Percentiles rank a stretch among this genome's conserved stretches.
These are phyloP conservation scores for Bruguiera parviflora DNA, from an alignment of 345 rosid genomes.

Conservation along the genomic window DNA sequence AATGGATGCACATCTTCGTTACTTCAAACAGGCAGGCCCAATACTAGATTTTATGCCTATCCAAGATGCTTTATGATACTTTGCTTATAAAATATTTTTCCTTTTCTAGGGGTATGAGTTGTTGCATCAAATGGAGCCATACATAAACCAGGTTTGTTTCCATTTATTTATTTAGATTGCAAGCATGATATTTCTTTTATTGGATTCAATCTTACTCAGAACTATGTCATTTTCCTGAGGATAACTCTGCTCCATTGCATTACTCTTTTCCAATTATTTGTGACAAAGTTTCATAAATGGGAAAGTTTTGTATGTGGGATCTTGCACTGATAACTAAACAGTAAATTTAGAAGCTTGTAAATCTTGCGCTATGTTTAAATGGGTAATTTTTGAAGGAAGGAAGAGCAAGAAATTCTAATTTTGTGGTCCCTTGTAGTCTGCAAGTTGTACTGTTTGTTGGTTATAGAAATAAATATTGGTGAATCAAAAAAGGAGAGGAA, in stretches of 20 bases:
- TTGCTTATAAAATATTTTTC: conserved; percentile 12
- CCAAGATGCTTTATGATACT: conserved; percentile 8
- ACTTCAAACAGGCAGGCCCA: conserved; percentile 76
- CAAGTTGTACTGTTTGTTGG: background rate
- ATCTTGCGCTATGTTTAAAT: background rate
- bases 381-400: background rate
- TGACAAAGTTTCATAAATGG: too few relatives aligned
- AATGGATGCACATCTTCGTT: conserved; percentile 99
- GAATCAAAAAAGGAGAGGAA: background rate
- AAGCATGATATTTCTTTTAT: background rate
- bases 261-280: too few relatives aligned
- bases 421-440: background rate
- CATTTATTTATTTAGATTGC: background rate
- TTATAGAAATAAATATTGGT: conserved; percentile 1
- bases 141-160: conserved; percentile 73
- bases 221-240: background rate
- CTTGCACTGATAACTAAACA: background rate
- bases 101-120: conserved; percentile 76
- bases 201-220: background rate
- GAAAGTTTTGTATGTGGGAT: background rate
- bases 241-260: background rate
- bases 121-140: conserved; percentile 99
- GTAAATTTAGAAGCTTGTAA: background rate
- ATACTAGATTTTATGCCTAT: conserved; percentile 14
- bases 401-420: background rate